These are phyloP conservation scores for Chenopodium quinoa DNA, from an alignment of 148 eudicot species.

Conservation along the genomic window DNA sequence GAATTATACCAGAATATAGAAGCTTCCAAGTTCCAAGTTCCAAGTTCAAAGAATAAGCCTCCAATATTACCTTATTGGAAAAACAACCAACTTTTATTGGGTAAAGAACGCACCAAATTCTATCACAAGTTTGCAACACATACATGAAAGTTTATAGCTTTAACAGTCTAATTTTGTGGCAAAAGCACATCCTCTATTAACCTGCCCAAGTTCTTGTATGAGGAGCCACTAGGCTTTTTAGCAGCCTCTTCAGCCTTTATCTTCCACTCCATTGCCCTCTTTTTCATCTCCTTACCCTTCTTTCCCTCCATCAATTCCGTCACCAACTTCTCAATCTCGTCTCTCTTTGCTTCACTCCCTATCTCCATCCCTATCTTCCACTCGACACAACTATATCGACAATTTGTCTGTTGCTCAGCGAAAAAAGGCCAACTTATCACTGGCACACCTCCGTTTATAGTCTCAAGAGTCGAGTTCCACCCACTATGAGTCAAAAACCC, in stretches of 20 bases:
- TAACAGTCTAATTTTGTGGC: neutral
- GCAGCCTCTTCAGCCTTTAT: slow-evolving; percentile 40
- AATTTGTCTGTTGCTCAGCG: slow-evolving; percentile 52
- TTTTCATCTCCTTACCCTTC: slow-evolving; percentile 46
- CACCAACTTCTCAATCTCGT: slow-evolving; percentile 45
- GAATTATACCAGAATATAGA: too few species aligned
- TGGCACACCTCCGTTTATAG: slow-evolving; percentile 46
- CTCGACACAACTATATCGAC: slow-evolving; percentile 41
- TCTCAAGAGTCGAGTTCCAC: slow-evolving; percentile 41
- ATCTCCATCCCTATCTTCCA: slow-evolving; percentile 59
- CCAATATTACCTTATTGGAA: too few species aligned
- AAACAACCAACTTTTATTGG: too few species aligned
- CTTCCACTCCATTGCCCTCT: slow-evolving; percentile 41
- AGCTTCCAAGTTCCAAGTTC: too few species aligned
- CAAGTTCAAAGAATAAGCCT: too few species aligned
- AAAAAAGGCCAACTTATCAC: slow-evolving; percentile 61
- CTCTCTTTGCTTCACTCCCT: slow-evolving; percentile 35
- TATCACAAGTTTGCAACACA: too few species aligned
- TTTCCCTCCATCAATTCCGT: slow-evolving; percentile 51
- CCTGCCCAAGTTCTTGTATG: slow-evolving; percentile 35
- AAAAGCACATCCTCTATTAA: slow-evolving; percentile 32
- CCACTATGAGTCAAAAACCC: slow-evolving; percentile 44
- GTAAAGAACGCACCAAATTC: too few species aligned
- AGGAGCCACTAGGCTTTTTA: slow-evolving; percentile 30
- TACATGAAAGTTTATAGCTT: neutral